These are phyloP conservation scores for Xylariaceae sp. DNA, from an alignment of 2,329 filamentous ascomycete genomes.

Conservation along the genomic window DNA sequence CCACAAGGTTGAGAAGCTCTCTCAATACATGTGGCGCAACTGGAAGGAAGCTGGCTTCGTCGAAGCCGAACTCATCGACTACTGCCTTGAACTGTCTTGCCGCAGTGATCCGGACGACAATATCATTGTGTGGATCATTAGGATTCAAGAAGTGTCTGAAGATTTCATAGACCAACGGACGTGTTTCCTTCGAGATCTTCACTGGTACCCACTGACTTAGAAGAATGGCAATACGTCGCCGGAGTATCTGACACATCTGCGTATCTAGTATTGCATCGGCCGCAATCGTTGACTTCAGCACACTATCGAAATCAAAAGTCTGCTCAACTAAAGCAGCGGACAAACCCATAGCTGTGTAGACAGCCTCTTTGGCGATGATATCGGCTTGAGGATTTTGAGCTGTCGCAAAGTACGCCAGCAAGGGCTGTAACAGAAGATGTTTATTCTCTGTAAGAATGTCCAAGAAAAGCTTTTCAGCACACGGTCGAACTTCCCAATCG, in stretches of 20 bases:
- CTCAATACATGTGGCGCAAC: constrained; percentile 76
- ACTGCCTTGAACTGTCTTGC: constrained; percentile 82
- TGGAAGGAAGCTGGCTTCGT: constrained; percentile 73
- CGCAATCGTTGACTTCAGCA: constrained; percentile 77
- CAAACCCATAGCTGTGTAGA: constrained; percentile 91
- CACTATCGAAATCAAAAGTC: constrained; percentile 81
- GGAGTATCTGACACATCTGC: constrained; percentile 76
- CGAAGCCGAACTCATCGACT: constrained; percentile 85
- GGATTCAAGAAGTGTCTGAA: constrained; percentile 85
- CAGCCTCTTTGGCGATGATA: constrained; percentile 86
- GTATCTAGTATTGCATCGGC: constrained; percentile 73
- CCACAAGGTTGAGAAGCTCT: constrained; percentile 76
- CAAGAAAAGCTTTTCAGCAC: constrained; percentile 91
- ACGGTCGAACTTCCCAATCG: constrained; percentile 91
- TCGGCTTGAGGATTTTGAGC: constrained; percentile 71
- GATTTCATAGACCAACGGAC: constrained; percentile 82
- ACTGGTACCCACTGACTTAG: constrained; percentile 89
- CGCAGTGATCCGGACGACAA: constrained; percentile 90
- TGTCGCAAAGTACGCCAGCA: constrained; percentile 82
- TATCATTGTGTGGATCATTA: constrained; percentile 80
- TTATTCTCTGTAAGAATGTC: constrained; percentile 92
- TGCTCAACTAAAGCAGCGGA: constrained; percentile 77
- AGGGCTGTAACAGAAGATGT: constrained; percentile 75
- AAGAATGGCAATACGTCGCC: constrained; percentile 86
- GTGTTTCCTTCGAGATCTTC: constrained; percentile 70